These are phyloP conservation scores for Posidonia australis DNA, from an alignment of 106 monocot genomes.

Conservation along the genomic window DNA sequence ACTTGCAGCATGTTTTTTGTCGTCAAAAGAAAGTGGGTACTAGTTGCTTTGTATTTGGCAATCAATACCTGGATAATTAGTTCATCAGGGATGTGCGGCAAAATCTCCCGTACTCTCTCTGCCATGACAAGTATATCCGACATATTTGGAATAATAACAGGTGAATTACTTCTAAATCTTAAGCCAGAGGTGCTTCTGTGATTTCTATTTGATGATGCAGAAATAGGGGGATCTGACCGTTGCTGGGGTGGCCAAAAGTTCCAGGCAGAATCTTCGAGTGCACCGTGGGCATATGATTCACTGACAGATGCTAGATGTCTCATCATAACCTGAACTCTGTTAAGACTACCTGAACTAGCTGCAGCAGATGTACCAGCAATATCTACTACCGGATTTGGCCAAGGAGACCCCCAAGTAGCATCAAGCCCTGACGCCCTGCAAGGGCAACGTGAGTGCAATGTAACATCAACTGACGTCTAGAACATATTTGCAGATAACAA, in stretches of 20 bases:
- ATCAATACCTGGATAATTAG: constrained; percentile 71
- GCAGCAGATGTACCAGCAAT: constrained; percentile 63
- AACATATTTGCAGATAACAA: too few relatives aligned
- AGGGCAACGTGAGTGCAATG: too few relatives aligned
- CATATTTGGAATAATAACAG: constrained; percentile 24
- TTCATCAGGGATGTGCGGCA: constrained; percentile 89
- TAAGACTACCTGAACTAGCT: constrained; percentile 48
- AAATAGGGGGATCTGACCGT: constrained; percentile 18
- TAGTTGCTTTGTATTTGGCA: neutral
- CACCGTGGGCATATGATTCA: constrained; percentile 47
- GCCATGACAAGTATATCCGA: constrained; percentile 65
- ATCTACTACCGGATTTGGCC: constrained; percentile 43
- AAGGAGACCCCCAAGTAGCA: constrained; percentile 37
- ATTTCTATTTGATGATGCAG: constrained; percentile 19
- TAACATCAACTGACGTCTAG: too few relatives aligned
- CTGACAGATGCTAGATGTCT: constrained; percentile 76
- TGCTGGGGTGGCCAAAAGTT: constrained; percentile 46
- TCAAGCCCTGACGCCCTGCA: constrained; percentile 54
- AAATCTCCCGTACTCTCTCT: constrained; percentile 77
- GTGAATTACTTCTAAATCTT: constrained; percentile 46
- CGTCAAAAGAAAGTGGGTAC: neutral
- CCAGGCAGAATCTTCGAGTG: constrained; percentile 44
- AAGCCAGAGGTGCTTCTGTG: constrained; percentile 27
- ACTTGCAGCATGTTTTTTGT: neutral
- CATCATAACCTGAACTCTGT: constrained; percentile 94